phyloP scores from a whole-genome alignment of 2,329 filamentous ascomycete species.

The Fusarium armeniacum region DNA sequence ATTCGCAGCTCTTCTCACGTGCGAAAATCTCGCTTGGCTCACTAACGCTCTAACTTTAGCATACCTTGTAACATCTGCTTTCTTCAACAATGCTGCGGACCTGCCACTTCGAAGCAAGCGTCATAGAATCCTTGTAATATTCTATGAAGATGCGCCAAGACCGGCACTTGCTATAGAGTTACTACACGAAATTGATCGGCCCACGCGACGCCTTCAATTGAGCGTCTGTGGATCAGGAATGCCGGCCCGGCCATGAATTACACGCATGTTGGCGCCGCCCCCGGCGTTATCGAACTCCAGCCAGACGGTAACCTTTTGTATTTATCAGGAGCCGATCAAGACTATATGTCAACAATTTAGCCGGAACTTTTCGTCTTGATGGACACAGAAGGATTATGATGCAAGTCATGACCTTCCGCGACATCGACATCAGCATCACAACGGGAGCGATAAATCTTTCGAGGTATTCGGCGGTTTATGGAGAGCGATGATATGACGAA shows the following conservation, averaged over 20 bases:
- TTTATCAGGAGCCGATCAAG: constrained; percentile 15
- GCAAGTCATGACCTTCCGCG: constrained; percentile 3
- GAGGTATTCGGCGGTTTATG: constrained; percentile 4
- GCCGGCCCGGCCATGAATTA: constrained; percentile 9
- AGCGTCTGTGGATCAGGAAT: neutral
- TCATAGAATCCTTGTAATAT: neutral
- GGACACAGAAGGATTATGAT: constrained; percentile 4
- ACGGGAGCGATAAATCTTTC: neutral
- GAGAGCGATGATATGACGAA: constrained; percentile 16
- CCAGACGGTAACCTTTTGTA: constrained; percentile 11
- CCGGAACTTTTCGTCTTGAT: neutral
- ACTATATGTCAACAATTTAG: constrained; percentile 8
- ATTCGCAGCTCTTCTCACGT: neutral
- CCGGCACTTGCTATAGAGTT: neutral
- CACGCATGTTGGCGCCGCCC: constrained; percentile 6
- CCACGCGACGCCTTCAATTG: neutral
- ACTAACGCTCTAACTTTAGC: neutral
- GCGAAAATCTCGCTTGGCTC: neutral
- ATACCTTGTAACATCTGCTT: neutral
- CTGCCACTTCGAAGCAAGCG: neutral
- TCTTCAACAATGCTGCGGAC: neutral
- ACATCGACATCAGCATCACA: constrained; percentile 12
- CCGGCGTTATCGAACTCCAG: constrained; percentile 9
- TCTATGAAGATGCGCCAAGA: neutral
- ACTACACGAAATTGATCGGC: neutral